phyloP scores from a whole-genome alignment of 176 grass and related monocot species.

The Poa pratensis region DNA sequence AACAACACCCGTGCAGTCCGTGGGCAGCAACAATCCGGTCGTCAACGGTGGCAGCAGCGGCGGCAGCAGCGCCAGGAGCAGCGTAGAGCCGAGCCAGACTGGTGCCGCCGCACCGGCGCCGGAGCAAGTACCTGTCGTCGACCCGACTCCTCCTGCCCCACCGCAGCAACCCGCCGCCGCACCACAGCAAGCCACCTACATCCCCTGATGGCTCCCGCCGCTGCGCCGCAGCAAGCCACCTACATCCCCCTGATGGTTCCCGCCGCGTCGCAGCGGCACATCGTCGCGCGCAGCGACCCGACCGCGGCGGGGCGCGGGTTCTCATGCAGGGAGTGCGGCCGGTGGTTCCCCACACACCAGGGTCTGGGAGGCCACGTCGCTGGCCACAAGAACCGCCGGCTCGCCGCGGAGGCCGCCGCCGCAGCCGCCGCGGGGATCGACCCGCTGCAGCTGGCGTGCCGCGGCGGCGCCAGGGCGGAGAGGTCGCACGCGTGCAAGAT shows the following conservation, averaged over 20 bases:
- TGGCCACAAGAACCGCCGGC: constrained; percentile 46
- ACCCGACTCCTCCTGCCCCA: neutral
- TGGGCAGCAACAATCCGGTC: neutral
- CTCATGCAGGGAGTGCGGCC: constrained; percentile 32
- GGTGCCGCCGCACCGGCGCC: neutral
- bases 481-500: neutral
- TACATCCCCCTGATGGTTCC: neutral
- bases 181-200: neutral
- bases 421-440: constrained; percentile 14
- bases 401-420: neutral
- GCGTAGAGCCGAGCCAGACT: neutral
- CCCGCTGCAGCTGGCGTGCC: neutral
- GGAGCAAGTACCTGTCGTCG: neutral
- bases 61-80: neutral
- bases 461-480: neutral
- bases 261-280: neutral
- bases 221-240: neutral
- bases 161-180: too few relatives aligned
- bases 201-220: too few relatives aligned
- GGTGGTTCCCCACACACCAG: constrained; percentile 36
- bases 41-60: neutral
- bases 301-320: neutral
- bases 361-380: constrained; percentile 48
- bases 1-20: neutral
- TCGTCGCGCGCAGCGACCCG: too few relatives aligned